These are phyloP conservation scores for Stagonosporopsis tanaceti DNA, from an alignment of 2,329 filamentous ascomycete species.

Conservation along the genomic window DNA sequence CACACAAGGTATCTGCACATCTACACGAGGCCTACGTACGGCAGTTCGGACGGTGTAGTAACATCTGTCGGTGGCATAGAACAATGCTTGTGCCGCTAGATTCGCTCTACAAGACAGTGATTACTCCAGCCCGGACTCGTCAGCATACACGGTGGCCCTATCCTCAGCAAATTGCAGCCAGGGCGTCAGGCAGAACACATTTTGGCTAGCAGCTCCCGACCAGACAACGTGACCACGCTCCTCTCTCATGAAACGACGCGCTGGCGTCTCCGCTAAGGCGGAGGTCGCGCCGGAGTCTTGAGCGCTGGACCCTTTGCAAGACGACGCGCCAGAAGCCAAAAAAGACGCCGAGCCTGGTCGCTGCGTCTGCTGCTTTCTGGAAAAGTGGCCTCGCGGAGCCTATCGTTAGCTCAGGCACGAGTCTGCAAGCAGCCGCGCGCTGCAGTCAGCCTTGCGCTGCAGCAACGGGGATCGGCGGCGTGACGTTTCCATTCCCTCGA, in stretches of 20 bases:
- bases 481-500: constrained; percentile 1
- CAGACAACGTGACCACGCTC: constrained; percentile 16
- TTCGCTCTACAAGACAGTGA: too few relatives aligned
- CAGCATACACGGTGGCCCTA: too few relatives aligned
- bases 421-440: constrained; percentile 20
- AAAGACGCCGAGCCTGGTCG: constrained; percentile 20
- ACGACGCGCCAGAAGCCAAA: constrained; percentile 16
- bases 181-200: neutral
- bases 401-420: constrained; percentile 32
- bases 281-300: constrained; percentile 23
- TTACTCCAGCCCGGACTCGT: too few relatives aligned
- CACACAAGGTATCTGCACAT: too few relatives aligned
- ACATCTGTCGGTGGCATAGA: neutral
- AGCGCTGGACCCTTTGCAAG: constrained; percentile 25
- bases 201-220: neutral
- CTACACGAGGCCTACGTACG: neutral
- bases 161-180: too few relatives aligned
- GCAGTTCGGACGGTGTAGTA: neutral
- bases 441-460: constrained; percentile 18
- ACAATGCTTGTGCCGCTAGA: too few relatives aligned
- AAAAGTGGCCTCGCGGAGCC: constrained; percentile 16
- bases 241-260: constrained; percentile 11
- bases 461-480: constrained; percentile 8
- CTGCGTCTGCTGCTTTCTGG: constrained; percentile 11
- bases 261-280: constrained; percentile 20